Evolutionary conservation across 2,329 filamentous ascomycete species (phyloP).

Genomic region (Beauveria pseudobassiana): DNA sequence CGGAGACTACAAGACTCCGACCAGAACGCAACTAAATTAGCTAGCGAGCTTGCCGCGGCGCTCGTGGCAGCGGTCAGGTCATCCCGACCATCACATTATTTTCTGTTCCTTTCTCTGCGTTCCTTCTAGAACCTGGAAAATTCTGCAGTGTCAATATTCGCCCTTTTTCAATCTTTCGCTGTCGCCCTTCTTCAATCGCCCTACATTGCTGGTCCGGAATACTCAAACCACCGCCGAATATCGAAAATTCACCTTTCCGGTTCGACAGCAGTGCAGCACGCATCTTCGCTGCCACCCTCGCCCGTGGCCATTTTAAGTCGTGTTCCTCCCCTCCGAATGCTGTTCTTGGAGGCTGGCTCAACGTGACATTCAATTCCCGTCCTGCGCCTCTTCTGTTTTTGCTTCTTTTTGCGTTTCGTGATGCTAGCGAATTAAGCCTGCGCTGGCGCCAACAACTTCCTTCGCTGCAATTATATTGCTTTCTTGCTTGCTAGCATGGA

Average conservation of each 20-base stretch:
- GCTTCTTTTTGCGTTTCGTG: background rate
- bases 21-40: background rate
- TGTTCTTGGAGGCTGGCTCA: background rate
- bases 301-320: background rate
- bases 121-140: no score
- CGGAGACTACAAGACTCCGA: slow-evolving; percentile 7
- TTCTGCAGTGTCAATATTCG: no score
- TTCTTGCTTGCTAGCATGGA: slow-evolving; percentile 2
- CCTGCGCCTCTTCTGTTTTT: background rate
- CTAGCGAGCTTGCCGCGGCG: background rate
- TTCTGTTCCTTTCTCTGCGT: background rate
- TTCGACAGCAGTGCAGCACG: background rate
- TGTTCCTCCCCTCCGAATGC: background rate
- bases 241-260: background rate
- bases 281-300: background rate
- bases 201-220: background rate
- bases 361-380: background rate
- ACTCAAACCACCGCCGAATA: background rate
- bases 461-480: background rate
- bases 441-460: background rate
- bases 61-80: background rate
- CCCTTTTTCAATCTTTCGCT: background rate
- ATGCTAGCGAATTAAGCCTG: background rate
- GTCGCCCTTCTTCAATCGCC: background rate
- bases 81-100: background rate